Evolutionary conservation across 306 rosid species (phyloP).

Genomic region (Sphenostylis stenocarpa): DNA sequence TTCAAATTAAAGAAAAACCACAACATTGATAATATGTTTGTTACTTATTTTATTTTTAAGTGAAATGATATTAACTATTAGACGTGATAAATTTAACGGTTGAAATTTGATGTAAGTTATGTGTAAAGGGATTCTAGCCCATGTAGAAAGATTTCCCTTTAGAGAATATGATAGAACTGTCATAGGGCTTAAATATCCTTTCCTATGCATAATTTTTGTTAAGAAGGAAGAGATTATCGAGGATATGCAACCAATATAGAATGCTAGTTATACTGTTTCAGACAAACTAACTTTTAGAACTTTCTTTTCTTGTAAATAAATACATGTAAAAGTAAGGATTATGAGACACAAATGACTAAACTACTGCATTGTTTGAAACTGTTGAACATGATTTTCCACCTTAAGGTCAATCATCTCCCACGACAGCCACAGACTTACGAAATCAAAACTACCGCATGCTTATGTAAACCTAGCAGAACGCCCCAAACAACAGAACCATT

Average conservation of each 20-base stretch:
- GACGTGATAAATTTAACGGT: no score
- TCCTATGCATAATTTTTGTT: background rate
- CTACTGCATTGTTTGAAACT: conserved; percentile 8
- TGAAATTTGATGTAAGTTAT: no score
- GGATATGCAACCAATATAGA: background rate
- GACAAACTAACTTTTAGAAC: background rate
- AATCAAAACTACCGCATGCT: background rate
- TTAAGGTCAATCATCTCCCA: background rate
- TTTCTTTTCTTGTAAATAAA: background rate
- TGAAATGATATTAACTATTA: no score
- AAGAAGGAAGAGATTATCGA: no score
- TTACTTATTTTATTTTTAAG: no score
- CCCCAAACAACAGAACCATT: background rate
- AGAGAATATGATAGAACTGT: conserved; percentile 4
- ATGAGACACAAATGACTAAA: background rate
- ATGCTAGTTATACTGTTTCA: background rate
- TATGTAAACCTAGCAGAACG: conserved; percentile 15
- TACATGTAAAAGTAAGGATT: background rate
- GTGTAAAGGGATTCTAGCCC: no score
- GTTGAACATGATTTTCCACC: background rate
- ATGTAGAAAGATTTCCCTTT: no score
- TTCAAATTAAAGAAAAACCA: no score
- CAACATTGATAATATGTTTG: no score
- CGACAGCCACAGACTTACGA: background rate
- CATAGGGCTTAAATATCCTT: background rate